A percentile compares a stretch with the other conserved stretches of the same genome.
These are phyloP conservation scores for Fusarium napiforme DNA, from an alignment of 2,329 filamentous ascomycete species.

Conservation along the genomic window DNA sequence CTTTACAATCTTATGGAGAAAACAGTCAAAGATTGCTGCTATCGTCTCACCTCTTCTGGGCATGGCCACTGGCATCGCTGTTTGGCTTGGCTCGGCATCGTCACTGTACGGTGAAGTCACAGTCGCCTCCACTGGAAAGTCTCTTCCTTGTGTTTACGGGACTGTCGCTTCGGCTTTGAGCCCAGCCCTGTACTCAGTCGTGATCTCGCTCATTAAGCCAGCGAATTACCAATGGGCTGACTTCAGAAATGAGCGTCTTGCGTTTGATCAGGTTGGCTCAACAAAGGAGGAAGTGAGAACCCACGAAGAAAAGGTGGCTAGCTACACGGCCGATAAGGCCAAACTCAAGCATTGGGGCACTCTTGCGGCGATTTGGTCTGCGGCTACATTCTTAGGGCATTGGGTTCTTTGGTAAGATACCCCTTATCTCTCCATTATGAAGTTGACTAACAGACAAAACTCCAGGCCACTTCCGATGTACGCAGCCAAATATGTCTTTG, in stretches of 20 bases:
- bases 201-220: conserved; percentile 58
- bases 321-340: conserved; percentile 47
- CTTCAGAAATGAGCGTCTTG: conserved; percentile 54
- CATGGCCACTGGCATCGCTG: conserved; percentile 60
- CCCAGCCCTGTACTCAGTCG: conserved; percentile 56
- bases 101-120: conserved; percentile 59
- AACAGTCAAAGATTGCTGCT: conserved; percentile 60
- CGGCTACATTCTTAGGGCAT: conserved; percentile 62
- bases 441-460: neutral
- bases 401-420: conserved; percentile 56
- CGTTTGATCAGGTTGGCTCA: conserved; percentile 46
- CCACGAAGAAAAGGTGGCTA: conserved; percentile 40
- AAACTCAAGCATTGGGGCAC: conserved; percentile 58
- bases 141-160: conserved; percentile 63
- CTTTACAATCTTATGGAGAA: conserved; percentile 64
- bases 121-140: conserved; percentile 59
- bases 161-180: conserved; percentile 60
- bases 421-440: rapidly evolving
- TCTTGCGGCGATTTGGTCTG: conserved; percentile 49
- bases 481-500: conserved; percentile 61
- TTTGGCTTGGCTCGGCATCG: conserved; percentile 63
- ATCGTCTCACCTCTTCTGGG: conserved; percentile 62
- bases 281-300: neutral
- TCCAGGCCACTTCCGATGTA: conserved; percentile 64
- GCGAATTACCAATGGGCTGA: conserved; percentile 55